phyloP scores from a whole-genome alignment of 495 filamentous ascomycete species.

The Aspergillus homomorphus region DNA sequence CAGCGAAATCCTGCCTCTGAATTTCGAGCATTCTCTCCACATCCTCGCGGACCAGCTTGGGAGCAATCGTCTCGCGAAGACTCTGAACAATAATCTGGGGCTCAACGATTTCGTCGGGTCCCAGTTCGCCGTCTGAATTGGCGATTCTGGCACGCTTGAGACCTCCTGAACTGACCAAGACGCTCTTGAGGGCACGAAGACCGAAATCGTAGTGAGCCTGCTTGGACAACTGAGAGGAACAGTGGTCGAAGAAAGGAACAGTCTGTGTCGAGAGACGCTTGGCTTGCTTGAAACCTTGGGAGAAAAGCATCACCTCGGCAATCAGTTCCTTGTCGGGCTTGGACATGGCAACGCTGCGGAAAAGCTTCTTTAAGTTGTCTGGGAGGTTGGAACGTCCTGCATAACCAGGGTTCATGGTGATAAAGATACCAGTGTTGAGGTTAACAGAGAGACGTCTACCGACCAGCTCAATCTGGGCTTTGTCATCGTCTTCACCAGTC shows the following conservation, averaged over 20 bases:
- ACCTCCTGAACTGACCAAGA: conserved; percentile 93
- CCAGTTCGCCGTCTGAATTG: conserved; percentile 51
- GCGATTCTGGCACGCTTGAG: conserved; percentile 83
- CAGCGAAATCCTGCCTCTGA: conserved; percentile 83
- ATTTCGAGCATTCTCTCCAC: conserved; percentile 83
- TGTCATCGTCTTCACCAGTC: conserved; percentile 70
- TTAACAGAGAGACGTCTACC: conserved; percentile 86
- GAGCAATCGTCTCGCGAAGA: conserved; percentile 95
- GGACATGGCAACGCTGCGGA: conserved; percentile 98
- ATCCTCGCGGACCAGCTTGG: conserved; percentile 89
- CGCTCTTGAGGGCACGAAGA: conserved; percentile 94
- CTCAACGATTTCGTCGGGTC: conserved; percentile 74
- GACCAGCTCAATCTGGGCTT: conserved; percentile 86
- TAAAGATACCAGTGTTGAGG: conserved; percentile 94
- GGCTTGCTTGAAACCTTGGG: conserved; percentile 95
- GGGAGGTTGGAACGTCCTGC: conserved; percentile 95
- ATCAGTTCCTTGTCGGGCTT: conserved; percentile 99
- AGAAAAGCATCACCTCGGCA: conserved; percentile 99
- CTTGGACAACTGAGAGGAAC: conserved; percentile 74
- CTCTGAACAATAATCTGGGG: conserved; percentile 99
- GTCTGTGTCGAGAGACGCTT: conserved; percentile 90
- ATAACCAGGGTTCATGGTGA: conserved; percentile 99
- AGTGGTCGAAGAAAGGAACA: conserved; percentile 96
- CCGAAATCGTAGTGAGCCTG: conserved; percentile 99
- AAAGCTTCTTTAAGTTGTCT: conserved; percentile 98